Conservation (phyloP, 2,329 filamentous ascomycete genomes). For the Dactylellina parvicollis region DNA sequence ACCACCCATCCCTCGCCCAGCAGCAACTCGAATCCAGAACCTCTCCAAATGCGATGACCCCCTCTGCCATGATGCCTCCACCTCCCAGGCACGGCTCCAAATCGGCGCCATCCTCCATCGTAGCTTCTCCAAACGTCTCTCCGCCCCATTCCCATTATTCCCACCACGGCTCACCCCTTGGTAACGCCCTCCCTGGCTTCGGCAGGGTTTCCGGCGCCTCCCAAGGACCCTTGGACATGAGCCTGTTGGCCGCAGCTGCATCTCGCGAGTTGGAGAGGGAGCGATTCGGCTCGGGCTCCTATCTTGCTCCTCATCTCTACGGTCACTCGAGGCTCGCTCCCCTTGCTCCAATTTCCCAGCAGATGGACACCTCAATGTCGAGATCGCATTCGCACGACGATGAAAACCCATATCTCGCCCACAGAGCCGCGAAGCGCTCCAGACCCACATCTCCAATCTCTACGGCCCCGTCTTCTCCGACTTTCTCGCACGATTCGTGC, state of each 20-base stretch:
- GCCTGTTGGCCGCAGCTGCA: slow-evolving; percentile 75
- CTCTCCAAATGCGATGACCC: slow-evolving; percentile 65
- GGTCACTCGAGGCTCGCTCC: slow-evolving; percentile 63
- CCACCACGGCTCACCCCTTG: slow-evolving; percentile 69
- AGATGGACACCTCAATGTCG: slow-evolving; percentile 81
- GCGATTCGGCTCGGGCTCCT: slow-evolving; percentile 64
- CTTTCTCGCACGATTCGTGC: slow-evolving; percentile 93
- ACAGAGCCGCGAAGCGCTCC: slow-evolving; percentile 84
- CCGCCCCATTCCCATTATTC: slow-evolving; percentile 83
- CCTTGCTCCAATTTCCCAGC: slow-evolving; percentile 72
- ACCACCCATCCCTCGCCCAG: slow-evolving; percentile 50
- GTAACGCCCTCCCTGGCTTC: slow-evolving; percentile 70
- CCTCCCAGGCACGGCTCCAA: slow-evolving; percentile 83
- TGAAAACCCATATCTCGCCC: slow-evolving; percentile 78
- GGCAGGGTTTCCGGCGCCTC: slow-evolving; percentile 65
- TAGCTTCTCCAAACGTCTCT: slow-evolving; percentile 94
- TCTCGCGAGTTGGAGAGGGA: slow-evolving; percentile 72
- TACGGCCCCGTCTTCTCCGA: slow-evolving; percentile 93
- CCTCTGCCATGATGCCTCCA: slow-evolving; percentile 77
- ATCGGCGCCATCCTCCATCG: slow-evolving; percentile 84
- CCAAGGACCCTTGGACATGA: slow-evolving; percentile 67
- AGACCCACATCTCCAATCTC: slow-evolving; percentile 93
- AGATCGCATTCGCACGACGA: slow-evolving; percentile 84
- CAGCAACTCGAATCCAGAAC: slow-evolving; percentile 64
- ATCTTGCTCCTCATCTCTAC: slow-evolving; percentile 60